These are phyloP conservation scores for Cucurbita maxima DNA, from an alignment of 306 rosid species.

Conservation along the genomic window DNA sequence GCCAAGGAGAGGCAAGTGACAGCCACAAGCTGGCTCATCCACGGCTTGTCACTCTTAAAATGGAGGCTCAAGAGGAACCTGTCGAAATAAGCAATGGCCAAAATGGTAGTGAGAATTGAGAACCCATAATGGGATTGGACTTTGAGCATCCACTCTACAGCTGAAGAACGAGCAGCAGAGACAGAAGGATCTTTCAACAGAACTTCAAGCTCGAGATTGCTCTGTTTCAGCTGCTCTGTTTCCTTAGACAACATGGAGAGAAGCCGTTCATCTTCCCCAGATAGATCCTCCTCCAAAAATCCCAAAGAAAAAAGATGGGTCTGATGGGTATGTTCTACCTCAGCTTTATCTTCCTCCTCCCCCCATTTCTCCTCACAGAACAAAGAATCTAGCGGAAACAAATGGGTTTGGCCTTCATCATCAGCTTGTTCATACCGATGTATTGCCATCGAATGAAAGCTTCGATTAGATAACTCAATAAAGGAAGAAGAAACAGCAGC, in stretches of 20 bases:
- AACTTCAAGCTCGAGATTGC: not conserved
- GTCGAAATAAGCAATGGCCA: conserved; percentile 43
- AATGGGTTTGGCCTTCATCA: conserved; percentile 17
- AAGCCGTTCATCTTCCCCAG: conserved; percentile 65
- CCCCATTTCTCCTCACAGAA: conserved; percentile 64
- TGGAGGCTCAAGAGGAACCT: conserved; percentile 35
- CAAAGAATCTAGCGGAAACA: conserved; percentile 46
- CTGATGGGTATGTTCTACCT: not conserved
- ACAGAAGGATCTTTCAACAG: conserved; percentile 15
- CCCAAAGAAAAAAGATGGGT: conserved; percentile 24
- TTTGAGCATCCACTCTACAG: conserved; percentile 51
- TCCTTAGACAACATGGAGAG: conserved; percentile 52
- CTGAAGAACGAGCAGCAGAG: conserved; percentile 24
- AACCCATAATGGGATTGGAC: conserved; percentile 45
- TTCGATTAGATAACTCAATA: not conserved
- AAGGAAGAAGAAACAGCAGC: not conserved
- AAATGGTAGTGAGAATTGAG: conserved; percentile 39
- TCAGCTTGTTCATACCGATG: conserved; percentile 14
- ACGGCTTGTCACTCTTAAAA: conserved; percentile 45
- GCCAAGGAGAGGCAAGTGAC: conserved; percentile 58
- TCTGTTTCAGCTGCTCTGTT: conserved; percentile 20
- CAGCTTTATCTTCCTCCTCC: conserved; percentile 31
- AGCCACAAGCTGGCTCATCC: conserved; percentile 58
- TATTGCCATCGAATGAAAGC: conserved; percentile 32
- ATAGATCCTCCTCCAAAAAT: conserved; percentile 50